A percentile compares a stretch with the other conserved stretches of the same genome.
phyloP scores from a whole-genome alignment of 495 filamentous ascomycete genomes.

The Hypoxylon cercidicola region DNA sequence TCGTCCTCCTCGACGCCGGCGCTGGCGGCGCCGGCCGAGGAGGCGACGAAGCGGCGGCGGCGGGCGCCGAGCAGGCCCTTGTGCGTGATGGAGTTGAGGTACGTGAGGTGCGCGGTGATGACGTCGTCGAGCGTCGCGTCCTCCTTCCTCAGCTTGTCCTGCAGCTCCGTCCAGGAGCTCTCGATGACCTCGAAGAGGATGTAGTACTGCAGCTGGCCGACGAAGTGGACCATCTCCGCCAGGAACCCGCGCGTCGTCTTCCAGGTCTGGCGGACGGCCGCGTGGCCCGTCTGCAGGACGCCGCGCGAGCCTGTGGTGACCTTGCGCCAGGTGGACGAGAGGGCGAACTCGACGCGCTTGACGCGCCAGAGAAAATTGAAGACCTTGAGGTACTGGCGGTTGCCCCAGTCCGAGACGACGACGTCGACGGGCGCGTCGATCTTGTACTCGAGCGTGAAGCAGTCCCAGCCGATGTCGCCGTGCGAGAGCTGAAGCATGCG shows the following conservation, averaged over 20 bases:
- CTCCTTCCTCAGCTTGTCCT: slow-evolving; percentile 79
- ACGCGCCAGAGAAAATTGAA: slow-evolving; percentile 99
- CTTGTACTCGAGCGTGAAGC: slow-evolving; percentile 99
- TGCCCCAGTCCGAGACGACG: slow-evolving; percentile 93
- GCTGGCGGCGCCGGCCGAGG: slow-evolving; percentile 49
- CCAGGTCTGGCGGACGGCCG: slow-evolving; percentile 84
- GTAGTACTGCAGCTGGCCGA: slow-evolving; percentile 97
- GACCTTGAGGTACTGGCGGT: slow-evolving; percentile 95
- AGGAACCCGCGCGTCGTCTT: slow-evolving; percentile 86
- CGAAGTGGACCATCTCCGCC: slow-evolving; percentile 98
- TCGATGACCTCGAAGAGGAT: slow-evolving; percentile 99
- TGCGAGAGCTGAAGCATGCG: slow-evolving; percentile 95
- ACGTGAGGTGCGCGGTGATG: slow-evolving; percentile 88
- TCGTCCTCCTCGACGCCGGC: slow-evolving; percentile 64
- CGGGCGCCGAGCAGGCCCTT: slow-evolving; percentile 90
- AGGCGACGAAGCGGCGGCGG: slow-evolving; percentile 50
- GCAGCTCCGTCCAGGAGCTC: slow-evolving; percentile 87
- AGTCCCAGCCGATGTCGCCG: slow-evolving; percentile 99
- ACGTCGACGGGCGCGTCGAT: slow-evolving; percentile 97
- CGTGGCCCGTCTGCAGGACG: slow-evolving; percentile 83
- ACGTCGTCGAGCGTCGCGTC: slow-evolving; percentile 93
- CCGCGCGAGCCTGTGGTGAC: slow-evolving; percentile 96
- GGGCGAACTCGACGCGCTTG: slow-evolving; percentile 95
- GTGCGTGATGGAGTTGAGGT: slow-evolving; percentile 92
- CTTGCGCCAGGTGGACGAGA: slow-evolving; percentile 90